phyloP scores from a whole-genome alignment of 1,139 yeast genomes.

The Meyerozyma guilliermondii region DNA sequence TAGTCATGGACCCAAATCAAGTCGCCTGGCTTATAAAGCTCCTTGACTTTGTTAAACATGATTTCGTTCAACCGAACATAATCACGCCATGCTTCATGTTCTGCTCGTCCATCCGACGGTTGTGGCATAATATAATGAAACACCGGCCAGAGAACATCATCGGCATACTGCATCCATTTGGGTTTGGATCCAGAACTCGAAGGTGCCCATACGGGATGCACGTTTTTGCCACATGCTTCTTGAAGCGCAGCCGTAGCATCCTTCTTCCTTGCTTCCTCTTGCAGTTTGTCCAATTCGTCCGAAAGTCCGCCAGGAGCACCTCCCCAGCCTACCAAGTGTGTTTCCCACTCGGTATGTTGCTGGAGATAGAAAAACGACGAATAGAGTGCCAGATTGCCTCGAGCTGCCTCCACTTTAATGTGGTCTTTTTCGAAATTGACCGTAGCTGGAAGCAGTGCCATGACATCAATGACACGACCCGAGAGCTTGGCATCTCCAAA shows the following conservation, averaged over 20 bases:
- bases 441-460: conserved; percentile 65
- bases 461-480: conserved; percentile 65
- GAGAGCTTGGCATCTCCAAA: conserved; percentile 24
- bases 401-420: conserved; percentile 58
- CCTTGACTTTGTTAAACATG: conserved; percentile 71
- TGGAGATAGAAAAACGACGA: conserved; percentile 65
- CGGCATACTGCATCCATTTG: conserved; percentile 81
- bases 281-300: conserved; percentile 20
- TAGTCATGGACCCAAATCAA: conserved; percentile 95
- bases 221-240: conserved; percentile 45
- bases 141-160: conserved; percentile 88
- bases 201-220: conserved; percentile 84
- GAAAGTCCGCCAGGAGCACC: conserved; percentile 50
- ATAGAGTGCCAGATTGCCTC: conserved; percentile 84
- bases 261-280: conserved; percentile 59
- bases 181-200: conserved; percentile 38
- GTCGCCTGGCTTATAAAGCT: conserved; percentile 82
- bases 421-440: conserved; percentile 27
- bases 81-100: conserved; percentile 82
- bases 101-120: conserved; percentile 59
- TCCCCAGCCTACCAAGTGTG: conserved; percentile 90
- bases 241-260: conserved; percentile 38
- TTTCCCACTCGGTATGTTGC: conserved; percentile 75
- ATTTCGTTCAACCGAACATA: conserved; percentile 89
- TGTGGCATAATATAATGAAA: conserved; percentile 86